phyloP scores from a whole-genome alignment of 371 early-diverging fungal genomes.

The Lichtheimia ornata region DNA sequence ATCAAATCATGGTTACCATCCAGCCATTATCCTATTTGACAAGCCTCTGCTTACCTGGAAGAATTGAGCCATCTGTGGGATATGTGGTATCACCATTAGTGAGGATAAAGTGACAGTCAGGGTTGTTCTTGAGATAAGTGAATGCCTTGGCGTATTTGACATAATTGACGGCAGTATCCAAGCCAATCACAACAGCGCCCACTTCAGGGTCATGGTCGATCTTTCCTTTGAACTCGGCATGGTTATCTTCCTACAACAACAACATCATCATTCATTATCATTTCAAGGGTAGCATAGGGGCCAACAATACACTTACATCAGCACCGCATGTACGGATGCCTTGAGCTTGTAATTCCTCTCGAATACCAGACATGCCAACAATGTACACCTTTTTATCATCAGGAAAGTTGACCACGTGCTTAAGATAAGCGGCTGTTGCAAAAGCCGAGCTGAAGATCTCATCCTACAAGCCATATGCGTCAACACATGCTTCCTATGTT shows the following conservation, averaged over 20 bases:
- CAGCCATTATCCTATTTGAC: neutral
- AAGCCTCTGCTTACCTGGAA: conserved; percentile 64
- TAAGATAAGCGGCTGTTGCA: conserved; percentile 92
- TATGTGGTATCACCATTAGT: conserved; percentile 93
- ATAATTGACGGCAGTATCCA: conserved; percentile 89
- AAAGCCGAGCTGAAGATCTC: conserved; percentile 95
- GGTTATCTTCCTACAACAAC: conserved; percentile 37
- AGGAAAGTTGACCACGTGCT: conserved; percentile 77
- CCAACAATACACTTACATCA: conserved; percentile 39
- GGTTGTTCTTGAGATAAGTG: conserved; percentile 74
- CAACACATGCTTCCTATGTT: too few relatives aligned
- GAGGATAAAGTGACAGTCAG: conserved; percentile 81
- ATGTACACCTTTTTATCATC: conserved; percentile 87
- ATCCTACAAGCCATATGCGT: conserved; percentile 44
- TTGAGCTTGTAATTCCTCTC: conserved; percentile 78
- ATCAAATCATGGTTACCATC: too few relatives aligned
- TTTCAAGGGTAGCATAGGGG: neutral
- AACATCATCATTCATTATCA: neutral
- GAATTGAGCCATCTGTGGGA: conserved; percentile 75
- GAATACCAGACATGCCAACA: conserved; percentile 89
- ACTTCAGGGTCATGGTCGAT: conserved; percentile 50
- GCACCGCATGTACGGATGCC: conserved; percentile 69
- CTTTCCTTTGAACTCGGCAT: conserved; percentile 33
- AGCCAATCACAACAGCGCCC: conserved; percentile 89
- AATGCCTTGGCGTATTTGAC: conserved; percentile 89